phyloP scores from a whole-genome alignment of 768 basidiomycete species.

The Tylopilus balloui region DNA sequence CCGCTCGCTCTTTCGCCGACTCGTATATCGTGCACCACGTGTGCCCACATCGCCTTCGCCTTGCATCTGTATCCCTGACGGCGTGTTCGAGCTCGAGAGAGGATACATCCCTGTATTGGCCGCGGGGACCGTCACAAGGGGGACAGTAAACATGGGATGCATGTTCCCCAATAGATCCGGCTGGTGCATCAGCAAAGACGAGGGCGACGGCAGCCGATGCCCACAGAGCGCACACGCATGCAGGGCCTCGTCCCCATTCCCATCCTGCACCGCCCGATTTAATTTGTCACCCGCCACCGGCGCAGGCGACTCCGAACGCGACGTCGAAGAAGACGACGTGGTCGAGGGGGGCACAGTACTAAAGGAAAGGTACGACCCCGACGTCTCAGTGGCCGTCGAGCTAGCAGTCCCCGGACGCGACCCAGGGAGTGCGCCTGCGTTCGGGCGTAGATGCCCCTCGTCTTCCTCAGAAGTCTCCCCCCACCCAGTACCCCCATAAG shows the following conservation, averaged over 20 bases:
- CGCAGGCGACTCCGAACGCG: conserved; percentile 17
- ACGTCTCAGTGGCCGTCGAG: conserved; percentile 21
- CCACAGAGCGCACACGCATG: conserved; percentile 19
- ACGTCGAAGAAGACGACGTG: conserved; percentile 8
- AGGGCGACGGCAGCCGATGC: conserved; percentile 7
- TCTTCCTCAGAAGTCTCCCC: conserved; percentile 8
- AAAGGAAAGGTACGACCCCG: conserved; percentile 21
- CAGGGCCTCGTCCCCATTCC: neutral
- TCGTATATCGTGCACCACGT: neutral
- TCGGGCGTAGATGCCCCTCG: neutral
- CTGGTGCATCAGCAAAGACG: neutral
- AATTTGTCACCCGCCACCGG: neutral
- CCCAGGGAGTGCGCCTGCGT: neutral
- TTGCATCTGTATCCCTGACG: neutral
- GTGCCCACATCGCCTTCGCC: neutral
- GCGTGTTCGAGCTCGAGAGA: neutral
- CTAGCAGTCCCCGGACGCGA: conserved; percentile 20
- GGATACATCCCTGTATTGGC: neutral
- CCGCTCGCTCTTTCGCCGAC: neutral
- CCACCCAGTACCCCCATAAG: neutral
- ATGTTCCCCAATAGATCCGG: neutral
- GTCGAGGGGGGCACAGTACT: conserved; percentile 19
- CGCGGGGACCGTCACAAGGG: conserved; percentile 23
- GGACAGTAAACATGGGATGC: conserved; percentile 30
- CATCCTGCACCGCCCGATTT: neutral